phyloP scores from a whole-genome alignment of 345 rosid species.

The Kernera saxatilis region DNA sequence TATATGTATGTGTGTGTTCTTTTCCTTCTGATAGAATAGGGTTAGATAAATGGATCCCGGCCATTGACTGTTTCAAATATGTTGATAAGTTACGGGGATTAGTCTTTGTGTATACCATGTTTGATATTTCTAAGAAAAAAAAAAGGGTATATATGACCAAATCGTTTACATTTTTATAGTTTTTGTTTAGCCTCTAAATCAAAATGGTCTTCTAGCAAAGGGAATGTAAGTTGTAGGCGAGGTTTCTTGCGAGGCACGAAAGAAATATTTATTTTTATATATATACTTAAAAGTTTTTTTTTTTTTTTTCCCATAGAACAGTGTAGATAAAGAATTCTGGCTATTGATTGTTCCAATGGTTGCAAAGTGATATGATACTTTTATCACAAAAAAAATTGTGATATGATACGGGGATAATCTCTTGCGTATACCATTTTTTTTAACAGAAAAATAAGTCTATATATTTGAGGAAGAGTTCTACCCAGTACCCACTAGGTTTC shows the following conservation, averaged over 20 bases:
- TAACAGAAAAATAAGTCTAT: too few species aligned
- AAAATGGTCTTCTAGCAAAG: neutral
- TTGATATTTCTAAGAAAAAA: neutral
- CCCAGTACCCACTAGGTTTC: too few species aligned
- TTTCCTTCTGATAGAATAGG: neutral
- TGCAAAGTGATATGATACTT: too few species aligned
- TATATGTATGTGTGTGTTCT: neutral
- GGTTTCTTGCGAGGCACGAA: neutral
- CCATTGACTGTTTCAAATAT: constrained; percentile 5
- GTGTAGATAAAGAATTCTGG: too few species aligned
- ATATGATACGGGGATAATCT: too few species aligned
- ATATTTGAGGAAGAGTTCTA: too few species aligned
- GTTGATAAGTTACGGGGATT: neutral
- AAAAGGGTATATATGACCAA: neutral
- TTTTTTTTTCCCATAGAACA: too few species aligned
- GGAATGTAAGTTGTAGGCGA: neutral
- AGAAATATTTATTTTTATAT: too few species aligned
- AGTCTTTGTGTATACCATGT: neutral
- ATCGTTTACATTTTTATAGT: neutral
- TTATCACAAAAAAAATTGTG: too few species aligned
- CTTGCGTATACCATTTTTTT: neutral
- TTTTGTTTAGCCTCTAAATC: neutral
- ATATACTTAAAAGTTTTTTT: too few species aligned
- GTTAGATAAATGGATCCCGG: constrained; percentile 15
- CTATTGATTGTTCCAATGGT: too few species aligned